These are phyloP conservation scores for Fusarium buxicola DNA, from an alignment of 2,329 filamentous ascomycete species.

Conservation along the genomic window DNA sequence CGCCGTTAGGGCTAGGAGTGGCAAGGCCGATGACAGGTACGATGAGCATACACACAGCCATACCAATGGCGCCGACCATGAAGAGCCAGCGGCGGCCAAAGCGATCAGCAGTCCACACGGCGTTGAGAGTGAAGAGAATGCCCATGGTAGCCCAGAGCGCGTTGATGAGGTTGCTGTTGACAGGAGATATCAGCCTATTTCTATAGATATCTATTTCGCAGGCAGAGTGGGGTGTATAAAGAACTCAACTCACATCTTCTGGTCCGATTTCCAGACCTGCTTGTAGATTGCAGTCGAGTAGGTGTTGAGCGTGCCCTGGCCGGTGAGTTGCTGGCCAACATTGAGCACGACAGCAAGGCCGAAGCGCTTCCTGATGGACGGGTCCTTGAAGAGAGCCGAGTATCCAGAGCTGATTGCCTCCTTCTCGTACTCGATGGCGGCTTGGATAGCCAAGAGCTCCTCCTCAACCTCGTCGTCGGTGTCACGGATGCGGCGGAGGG, in stretches of 20 bases:
- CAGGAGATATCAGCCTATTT: neutral
- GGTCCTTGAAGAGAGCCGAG: slow-evolving; percentile 75
- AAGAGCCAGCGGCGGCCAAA: slow-evolving; percentile 78
- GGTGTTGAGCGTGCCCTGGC: slow-evolving; percentile 77
- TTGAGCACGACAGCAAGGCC: slow-evolving; percentile 74
- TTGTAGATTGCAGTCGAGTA: slow-evolving; percentile 82
- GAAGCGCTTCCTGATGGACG: slow-evolving; percentile 74
- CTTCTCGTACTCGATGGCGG: slow-evolving; percentile 78
- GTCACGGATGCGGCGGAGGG: slow-evolving; percentile 70
- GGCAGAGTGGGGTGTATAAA: too few relatives aligned
- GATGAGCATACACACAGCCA: slow-evolving; percentile 76
- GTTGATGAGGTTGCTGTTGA: slow-evolving; percentile 71
- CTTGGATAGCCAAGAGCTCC: slow-evolving; percentile 72
- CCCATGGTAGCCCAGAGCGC: slow-evolving; percentile 79
- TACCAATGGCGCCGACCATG: slow-evolving; percentile 75
- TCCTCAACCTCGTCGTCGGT: slow-evolving; percentile 74
- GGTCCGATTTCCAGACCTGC: slow-evolving; percentile 70
- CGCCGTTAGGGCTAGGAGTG: slow-evolving; percentile 65
- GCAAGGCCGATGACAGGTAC: slow-evolving; percentile 59
- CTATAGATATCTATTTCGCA: too few relatives aligned
- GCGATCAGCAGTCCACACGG: slow-evolving; percentile 78
- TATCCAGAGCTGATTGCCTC: slow-evolving; percentile 74
- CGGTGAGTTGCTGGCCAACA: slow-evolving; percentile 77
- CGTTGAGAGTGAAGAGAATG: slow-evolving; percentile 79
- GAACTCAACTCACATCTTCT: slow-evolving; percentile 60